These are phyloP conservation scores for Quercus tomentella DNA, from an alignment of 331 rosid genomes.

Conservation along the genomic window DNA sequence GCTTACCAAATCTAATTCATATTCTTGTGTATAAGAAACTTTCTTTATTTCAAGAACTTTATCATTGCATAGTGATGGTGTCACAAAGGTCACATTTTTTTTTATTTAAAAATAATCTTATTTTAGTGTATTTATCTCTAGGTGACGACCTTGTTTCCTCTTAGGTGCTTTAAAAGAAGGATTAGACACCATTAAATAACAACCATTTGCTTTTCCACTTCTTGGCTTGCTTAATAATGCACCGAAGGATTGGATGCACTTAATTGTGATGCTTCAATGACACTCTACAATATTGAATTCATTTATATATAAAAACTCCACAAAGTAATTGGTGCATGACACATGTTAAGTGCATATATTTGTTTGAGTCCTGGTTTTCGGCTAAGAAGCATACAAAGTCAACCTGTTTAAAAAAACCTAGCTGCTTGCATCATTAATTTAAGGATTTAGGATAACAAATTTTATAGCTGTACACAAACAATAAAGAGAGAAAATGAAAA, in stretches of 20 bases:
- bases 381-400: background rate
- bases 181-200: slow-evolving; percentile 1
- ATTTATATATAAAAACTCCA: background rate
- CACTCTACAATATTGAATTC: background rate
- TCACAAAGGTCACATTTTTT: background rate
- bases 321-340: background rate
- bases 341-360: background rate
- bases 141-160: background rate
- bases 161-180: background rate
- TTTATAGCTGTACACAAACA: background rate
- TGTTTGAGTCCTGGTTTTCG: background rate
- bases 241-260: background rate
- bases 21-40: slow-evolving; percentile 18
- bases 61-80: slow-evolving; percentile 16
- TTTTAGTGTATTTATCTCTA: background rate
- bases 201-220: slow-evolving; percentile 2
- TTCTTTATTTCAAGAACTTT: slow-evolving; percentile 22
- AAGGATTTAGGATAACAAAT: background rate
- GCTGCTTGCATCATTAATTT: background rate
- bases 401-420: background rate
- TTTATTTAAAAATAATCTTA: background rate
- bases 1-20: slow-evolving; percentile 24
- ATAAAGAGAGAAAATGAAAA: background rate
- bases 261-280: background rate
- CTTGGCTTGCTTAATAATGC: slow-evolving; percentile 17